Percentiles rank a stretch among this genome's conserved stretches.
Evolutionary conservation across 306 rosid genomes (phyloP).

Genomic region (Bauhinia variegata): DNA sequence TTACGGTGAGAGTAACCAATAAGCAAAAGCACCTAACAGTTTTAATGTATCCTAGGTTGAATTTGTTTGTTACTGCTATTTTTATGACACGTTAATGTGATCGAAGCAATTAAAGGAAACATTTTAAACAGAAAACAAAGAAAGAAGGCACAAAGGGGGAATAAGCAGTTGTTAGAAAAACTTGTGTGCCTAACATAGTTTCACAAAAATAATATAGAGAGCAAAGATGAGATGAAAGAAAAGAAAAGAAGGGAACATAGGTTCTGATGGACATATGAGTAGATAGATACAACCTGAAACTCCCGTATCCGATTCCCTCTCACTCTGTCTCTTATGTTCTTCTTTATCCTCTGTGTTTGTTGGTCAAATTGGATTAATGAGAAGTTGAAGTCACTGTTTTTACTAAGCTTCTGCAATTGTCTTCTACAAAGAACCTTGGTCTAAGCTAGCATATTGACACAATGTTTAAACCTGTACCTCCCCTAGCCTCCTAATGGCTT

Average conservation of each 20-base stretch:
- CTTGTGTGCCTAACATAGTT: conserved; percentile 26
- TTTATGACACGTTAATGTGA: too few species aligned
- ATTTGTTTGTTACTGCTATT: too few species aligned
- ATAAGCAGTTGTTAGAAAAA: too few species aligned
- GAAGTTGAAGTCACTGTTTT: conserved; percentile 19
- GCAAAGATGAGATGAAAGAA: too few species aligned
- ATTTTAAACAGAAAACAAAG: neutral
- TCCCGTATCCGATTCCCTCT: too few species aligned
- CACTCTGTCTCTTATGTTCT: too few species aligned
- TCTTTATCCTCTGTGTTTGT: neutral
- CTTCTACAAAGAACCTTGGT: conserved; percentile 29
- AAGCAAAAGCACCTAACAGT: too few species aligned
- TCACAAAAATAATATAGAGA: conserved; percentile 18
- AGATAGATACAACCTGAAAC: too few species aligned
- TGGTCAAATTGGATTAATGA: conserved; percentile 19
- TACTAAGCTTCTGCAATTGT: conserved; percentile 21
- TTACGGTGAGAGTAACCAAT: too few species aligned
- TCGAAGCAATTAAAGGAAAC: neutral
- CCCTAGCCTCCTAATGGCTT: conserved; percentile 81
- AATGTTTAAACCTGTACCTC: conserved; percentile 44
- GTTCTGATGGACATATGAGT: conserved; percentile 25
- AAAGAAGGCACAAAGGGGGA: too few species aligned
- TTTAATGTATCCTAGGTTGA: too few species aligned
- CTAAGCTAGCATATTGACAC: conserved; percentile 34
- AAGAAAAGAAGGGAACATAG: conserved; percentile 8